Conservation (phyloP, 2,329 filamentous ascomycete genomes). For the Zasmidium cellare region DNA sequence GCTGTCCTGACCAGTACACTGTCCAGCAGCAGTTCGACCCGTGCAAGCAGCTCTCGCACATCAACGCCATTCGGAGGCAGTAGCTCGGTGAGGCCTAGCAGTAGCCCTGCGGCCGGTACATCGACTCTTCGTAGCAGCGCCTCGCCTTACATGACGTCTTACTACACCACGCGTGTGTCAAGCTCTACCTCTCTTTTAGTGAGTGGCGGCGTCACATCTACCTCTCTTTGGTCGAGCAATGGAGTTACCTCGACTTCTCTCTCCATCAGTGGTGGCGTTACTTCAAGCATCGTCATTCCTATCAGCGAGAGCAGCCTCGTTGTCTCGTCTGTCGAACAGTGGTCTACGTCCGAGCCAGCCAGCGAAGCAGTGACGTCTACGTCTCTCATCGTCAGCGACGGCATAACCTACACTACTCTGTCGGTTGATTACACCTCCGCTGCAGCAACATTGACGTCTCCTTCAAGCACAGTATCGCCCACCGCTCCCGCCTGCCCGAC, state of each 20-base stretch:
- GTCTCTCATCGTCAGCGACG: neutral
- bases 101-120: neutral
- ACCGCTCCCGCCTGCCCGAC: neutral
- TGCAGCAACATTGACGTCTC: neutral
- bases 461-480: neutral
- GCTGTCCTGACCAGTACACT: neutral
- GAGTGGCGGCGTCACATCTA: neutral
- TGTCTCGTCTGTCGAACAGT: neutral
- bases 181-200: neutral
- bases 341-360: neutral
- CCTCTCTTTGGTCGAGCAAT: neutral
- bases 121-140: neutral
- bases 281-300: neutral
- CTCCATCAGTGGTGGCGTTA: neutral
- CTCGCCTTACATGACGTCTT: neutral
- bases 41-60: neutral
- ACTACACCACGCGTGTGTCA: neutral
- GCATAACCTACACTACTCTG: neutral
- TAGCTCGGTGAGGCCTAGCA: neutral
- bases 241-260: neutral
- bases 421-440: neutral
- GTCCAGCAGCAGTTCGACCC: neutral
- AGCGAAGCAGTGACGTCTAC: constrained; percentile 1
- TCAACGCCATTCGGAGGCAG: neutral
- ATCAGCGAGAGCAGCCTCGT: neutral